Base-by-base conservation (phyloP, 2,329 filamentous ascomycete species). In the Elsinoe fawcettii region DNA sequence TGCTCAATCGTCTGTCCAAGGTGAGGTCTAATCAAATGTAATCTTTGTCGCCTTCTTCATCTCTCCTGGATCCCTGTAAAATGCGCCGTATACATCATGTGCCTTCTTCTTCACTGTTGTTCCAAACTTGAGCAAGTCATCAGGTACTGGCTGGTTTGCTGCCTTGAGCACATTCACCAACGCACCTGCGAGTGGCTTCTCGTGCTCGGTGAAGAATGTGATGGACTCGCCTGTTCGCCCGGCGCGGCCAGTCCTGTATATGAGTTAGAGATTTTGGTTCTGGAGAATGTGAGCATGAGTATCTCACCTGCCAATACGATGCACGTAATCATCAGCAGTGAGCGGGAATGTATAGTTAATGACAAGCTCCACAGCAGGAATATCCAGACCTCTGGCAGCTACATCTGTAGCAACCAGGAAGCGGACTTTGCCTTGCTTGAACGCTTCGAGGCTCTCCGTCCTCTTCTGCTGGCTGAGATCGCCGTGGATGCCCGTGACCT, bases 81-180 rank as follows among this genome's bases (percentile, higher is more conserved):
- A 97, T 30, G 90, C 90, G 58, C 93, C 93, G 69, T 97, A 99
- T 49, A 88, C 87, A 67, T 90, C 88, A 75, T 99, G 93, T 51
- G 85, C 82, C 90, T 97, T 97, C 83, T 95, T 96, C 83, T 97
- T 99, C 55, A 99, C 93, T 0, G 92, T 97, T 20, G 90, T 95
- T 66, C 93, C 93, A 65, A 96, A 99, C 75, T 95, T 96, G 71
- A 97, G 78, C 36, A 99, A 77, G 23, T 89, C 87, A 43, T 96
- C 90, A 2, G 93, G 93, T 0, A 99, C 89, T 11, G 84, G 80
- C 73, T 99, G 93, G 63, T 90, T 89, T 22, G 93, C 91, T n/a
- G 85, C 88, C 74, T 88, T 95, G 61, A 99, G 82, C 57, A 99
- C 90, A 70, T 97, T 97, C 76, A 97, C 87, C 65, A 99, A 77